Base-by-base conservation (phyloP, 768 basidiomycete species). In the Kwoniella botswanensis region DNA sequence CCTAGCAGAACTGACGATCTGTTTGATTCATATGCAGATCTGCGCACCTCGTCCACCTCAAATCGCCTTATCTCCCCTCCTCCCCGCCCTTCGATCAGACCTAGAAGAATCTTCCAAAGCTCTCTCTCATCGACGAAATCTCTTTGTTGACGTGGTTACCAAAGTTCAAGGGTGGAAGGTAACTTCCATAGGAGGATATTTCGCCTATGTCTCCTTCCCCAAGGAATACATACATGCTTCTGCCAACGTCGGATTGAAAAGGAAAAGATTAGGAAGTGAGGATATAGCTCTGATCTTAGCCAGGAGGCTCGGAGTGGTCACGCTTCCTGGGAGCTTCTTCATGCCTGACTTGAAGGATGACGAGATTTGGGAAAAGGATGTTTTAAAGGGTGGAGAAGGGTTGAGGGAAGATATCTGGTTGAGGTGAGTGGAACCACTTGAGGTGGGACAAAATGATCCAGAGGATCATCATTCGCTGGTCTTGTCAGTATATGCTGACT, bases 11-110 rank as follows among this genome's bases (percentile, higher is more conserved):
- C n/a, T n/a, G n/a, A n/a, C n/a, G n/a, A n/a, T n/a, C n/a, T n/a
- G n/a, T n/a, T n/a, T 24, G 43, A 21, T 2, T 2, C 35, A 35
- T 6, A 35, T 35, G 4, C 55, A 84, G 83, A 90, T 92, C 50
- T 93, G 93, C 77, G 86, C 92, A 0, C 90, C 93, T 12, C 87
- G 90, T 7, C 87, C 90, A 0, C 86, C 90, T 17, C 93, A 94
- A 76, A 79, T 89, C 10, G 92, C 91, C 0, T 85, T 93, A 9
- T 74, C 78, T 0, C 84, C 87, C 18, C 84, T 91, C 3, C 83
- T 93, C 1, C 85, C 87, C 0, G 68, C 81, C 0, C 86, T 92
- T 12, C 84, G 89, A 0, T 70, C 83, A 0, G 89, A 88, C 74
- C 86, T 93, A n/a, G 74, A 75, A 5, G 82, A 80, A 5, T 88